Conservation (phyloP, 257 asterid species). For the Thymus mandschuricus region DNA sequence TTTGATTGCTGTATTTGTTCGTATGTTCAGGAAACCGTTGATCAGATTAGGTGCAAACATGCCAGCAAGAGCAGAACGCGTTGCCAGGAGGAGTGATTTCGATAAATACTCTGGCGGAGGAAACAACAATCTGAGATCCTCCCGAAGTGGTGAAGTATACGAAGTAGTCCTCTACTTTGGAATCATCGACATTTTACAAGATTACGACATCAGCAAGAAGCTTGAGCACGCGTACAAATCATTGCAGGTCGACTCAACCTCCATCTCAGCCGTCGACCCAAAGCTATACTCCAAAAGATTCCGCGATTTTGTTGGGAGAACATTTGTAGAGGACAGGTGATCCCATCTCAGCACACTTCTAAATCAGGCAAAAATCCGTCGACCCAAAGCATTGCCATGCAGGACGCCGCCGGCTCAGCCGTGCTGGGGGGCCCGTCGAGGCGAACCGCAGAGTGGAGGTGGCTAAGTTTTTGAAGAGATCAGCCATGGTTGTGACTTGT, state of each 20-base stretch:
- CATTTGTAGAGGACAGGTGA: conserved; percentile 66
- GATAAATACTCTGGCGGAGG: conserved; percentile 67
- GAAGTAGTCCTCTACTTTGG: conserved; percentile 82
- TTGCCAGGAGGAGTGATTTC: conserved; percentile 79
- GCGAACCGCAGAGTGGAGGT: not conserved
- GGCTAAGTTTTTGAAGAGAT: conserved; percentile 21
- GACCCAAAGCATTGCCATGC: conserved; percentile 13
- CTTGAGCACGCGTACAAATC: conserved; percentile 82
- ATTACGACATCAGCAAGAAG: conserved; percentile 78
- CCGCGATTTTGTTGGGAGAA: conserved; percentile 66
- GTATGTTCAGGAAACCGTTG: conserved; percentile 69
- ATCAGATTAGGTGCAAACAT: conserved; percentile 89
- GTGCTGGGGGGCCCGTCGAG: not conserved
- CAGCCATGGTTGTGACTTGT: conserved; percentile 33
- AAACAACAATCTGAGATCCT: conserved; percentile 38
- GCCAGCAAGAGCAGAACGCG: conserved; percentile 94
- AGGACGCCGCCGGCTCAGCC: conserved; percentile 15
- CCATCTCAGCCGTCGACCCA: conserved; percentile 85
- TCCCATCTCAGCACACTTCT: not conserved
- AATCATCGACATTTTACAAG: conserved; percentile 80
- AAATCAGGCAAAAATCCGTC: conserved; percentile 5
- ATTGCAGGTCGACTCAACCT: conserved; percentile 64
- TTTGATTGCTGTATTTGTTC: not conserved
- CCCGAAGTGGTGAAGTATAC: conserved; percentile 49
- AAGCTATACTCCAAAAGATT: conserved; percentile 73